Percentiles rank a stretch among this genome's conserved stretches.
Conservation (phyloP, 106 monocot genomes). For the Apostasia ramifera region DNA sequence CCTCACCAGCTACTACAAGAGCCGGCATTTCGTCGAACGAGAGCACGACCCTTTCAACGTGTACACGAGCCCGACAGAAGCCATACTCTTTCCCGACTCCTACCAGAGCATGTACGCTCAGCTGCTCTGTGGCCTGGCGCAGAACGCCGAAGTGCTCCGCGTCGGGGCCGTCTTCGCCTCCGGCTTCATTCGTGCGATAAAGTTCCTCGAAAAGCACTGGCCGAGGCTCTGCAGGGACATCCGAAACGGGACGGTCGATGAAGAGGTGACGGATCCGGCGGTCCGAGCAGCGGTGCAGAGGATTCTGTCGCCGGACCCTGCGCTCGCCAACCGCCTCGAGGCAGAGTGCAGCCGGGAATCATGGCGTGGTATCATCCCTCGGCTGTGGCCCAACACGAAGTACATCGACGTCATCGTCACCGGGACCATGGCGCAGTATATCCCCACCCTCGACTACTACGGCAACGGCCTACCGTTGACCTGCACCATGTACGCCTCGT, state of each 20-base stretch:
- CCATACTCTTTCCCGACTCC: slow-evolving; percentile 66
- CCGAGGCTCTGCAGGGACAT: slow-evolving; percentile 55
- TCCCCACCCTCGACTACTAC: slow-evolving; percentile 71
- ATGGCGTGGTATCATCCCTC: slow-evolving; percentile 62
- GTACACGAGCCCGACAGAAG: slow-evolving; percentile 77
- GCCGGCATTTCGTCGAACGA: slow-evolving; percentile 61
- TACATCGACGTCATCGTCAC: slow-evolving; percentile 91
- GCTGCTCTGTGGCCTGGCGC: slow-evolving; percentile 67
- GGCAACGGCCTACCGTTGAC: slow-evolving; percentile 63
- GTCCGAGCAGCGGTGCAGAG: slow-evolving; percentile 44
- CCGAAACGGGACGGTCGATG: slow-evolving; percentile 38
- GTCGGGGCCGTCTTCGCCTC: slow-evolving; percentile 90
- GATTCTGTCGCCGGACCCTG: slow-evolving; percentile 42
- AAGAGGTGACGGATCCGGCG: slow-evolving; percentile 41
- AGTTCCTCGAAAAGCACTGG: slow-evolving; percentile 77
- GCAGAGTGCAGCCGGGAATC: slow-evolving; percentile 39
- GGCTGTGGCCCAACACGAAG: slow-evolving; percentile 79
- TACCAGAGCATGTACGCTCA: slow-evolving; percentile 94
- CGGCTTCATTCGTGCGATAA: slow-evolving; percentile 78
- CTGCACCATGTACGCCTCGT: slow-evolving; percentile 89
- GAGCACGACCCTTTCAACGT: slow-evolving; percentile 54
- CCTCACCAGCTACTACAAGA: slow-evolving; percentile 87
- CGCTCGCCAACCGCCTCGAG: slow-evolving; percentile 44
- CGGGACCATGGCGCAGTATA: slow-evolving; percentile 86
- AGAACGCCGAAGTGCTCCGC: slow-evolving; percentile 57